Base-by-base conservation (phyloP, 176 grass and related monocot genomes). In the Oryza glumipatula region DNA sequence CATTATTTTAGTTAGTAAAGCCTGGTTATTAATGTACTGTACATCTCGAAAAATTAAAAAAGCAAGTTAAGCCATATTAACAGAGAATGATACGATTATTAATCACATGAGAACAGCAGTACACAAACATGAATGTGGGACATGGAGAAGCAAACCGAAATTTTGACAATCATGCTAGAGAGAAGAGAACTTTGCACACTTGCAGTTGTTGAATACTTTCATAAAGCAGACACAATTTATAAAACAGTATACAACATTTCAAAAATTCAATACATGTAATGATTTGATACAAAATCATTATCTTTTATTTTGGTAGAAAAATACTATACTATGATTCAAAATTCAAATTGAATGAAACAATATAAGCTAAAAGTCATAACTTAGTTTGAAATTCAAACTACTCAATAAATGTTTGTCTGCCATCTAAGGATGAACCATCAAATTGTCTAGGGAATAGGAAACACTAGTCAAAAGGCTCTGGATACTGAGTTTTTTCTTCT, bases 1-100 rank as follows among this genome's bases (percentile, higher is more conserved):
- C 13, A 67, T 84, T 23, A 74, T 21, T 68, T 51, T 16, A 48
- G 45, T 86, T 74, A 35, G 30, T 76, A 77, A 24, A 65, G 67
- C 23, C 24, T 11, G 66, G 70, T 70, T 66, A 67, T 70, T 8
- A 68, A 66, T 66, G 65, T 16, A 72, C 17, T 48, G n/a, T 51
- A 58, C 10, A 71, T 58, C 3, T 32, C 10, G 7, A 19, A 19
- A 39, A 39, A 33, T 12, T n/a, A 32, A 0, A 4, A 7, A 77
- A 70, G 22, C 41, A 72, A 80, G 5, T 77, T 30, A 38, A 23
- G 67, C 38, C 14, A 71, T 12, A 36, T 17, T 30, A 80, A 80
- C 30, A 68, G 9, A 76, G 9, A 52, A 28, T 76, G 63, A 7
- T 43, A 43, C 41, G 41, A 43, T 43, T 43, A 43, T 43, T 9